A percentile compares a stretch with the other conserved stretches of the same genome.
phyloP scores from a whole-genome alignment of 495 filamentous ascomycete species.

The Amphirosellinia nigrospora region DNA sequence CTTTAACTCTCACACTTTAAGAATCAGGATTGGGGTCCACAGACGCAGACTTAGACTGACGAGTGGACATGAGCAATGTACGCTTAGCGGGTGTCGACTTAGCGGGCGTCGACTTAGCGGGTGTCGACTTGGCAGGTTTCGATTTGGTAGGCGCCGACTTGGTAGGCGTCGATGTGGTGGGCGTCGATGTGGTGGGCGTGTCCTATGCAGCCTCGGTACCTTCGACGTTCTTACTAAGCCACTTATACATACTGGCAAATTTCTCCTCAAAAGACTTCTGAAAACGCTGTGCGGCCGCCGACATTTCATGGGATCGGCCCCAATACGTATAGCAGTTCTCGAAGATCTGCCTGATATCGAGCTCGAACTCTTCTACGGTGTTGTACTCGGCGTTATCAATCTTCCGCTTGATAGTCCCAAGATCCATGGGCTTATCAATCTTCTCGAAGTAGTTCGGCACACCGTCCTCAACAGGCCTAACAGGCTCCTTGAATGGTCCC shows the following conservation, averaged over 20 bases:
- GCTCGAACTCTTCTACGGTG: constrained; percentile 50
- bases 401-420: constrained; percentile 56
- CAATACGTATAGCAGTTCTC: constrained; percentile 57
- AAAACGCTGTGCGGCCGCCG: constrained; percentile 50
- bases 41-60: no score
- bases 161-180: background rate
- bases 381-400: constrained; percentile 51
- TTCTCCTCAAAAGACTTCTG: constrained; percentile 60
- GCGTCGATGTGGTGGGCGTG: background rate
- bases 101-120: background rate
- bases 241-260: constrained; percentile 54
- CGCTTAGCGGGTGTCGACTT: background rate
- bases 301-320: constrained; percentile 50
- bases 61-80: background rate
- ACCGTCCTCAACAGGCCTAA: constrained; percentile 50
- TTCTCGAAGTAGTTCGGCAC: constrained; percentile 57
- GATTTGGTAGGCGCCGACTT: background rate
- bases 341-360: constrained; percentile 58
- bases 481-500: constrained; percentile 56
- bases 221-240: constrained; percentile 55
- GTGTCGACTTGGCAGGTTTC: background rate
- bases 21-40: background rate
- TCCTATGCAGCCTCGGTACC: constrained; percentile 9
- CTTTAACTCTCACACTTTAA: background rate
- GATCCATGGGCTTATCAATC: constrained; percentile 55